A percentile compares a stretch with the other conserved stretches of the same genome.
Conservation (phyloP, 495 filamentous ascomycete genomes). For the Physcia stellaris region DNA sequence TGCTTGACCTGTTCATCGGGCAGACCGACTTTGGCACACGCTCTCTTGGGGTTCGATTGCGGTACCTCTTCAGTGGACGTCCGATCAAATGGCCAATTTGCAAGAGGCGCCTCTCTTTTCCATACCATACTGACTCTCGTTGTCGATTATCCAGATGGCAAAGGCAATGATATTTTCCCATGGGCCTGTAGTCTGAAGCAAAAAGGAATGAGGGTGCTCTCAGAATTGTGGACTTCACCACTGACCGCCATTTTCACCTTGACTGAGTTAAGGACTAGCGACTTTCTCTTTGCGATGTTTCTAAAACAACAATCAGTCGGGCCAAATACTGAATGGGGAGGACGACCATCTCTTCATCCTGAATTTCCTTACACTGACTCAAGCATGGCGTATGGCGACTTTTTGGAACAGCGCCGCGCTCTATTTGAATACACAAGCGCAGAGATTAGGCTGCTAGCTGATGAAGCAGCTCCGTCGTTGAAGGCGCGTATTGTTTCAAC, state of each 20-base stretch:
- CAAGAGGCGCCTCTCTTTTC: conserved; percentile 57
- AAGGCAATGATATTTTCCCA: conserved; percentile 47
- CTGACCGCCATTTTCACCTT: conserved; percentile 63
- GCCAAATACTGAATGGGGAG: conserved; percentile 56
- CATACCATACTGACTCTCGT: conserved; percentile 61
- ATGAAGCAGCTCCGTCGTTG: conserved; percentile 55
- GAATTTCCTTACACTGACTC: conserved; percentile 54
- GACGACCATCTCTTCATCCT: conserved; percentile 31
- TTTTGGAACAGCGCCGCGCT: conserved; percentile 57
- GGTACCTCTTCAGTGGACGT: conserved; percentile 50
- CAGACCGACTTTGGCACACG: conserved; percentile 71
- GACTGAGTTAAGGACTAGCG: conserved; percentile 59
- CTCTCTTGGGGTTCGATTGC: conserved; percentile 78
- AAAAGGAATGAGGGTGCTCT: conserved; percentile 62
- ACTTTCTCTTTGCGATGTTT: conserved; percentile 60
- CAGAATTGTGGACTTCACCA: conserved; percentile 69
- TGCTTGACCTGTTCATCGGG: conserved; percentile 57
- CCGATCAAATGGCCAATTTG: conserved; percentile 48
- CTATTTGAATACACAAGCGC: conserved; percentile 70
- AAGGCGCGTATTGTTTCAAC: conserved; percentile 67
- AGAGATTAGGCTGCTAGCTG: conserved; percentile 66
- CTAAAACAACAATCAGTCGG: conserved; percentile 49
- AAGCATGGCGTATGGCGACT: conserved; percentile 53
- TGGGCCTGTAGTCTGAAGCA: conserved; percentile 63
- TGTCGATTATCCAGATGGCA: conserved; percentile 43